Conservation (phyloP, 2,329 filamentous ascomycete species). For the Verticillium zaregamsianum region DNA sequence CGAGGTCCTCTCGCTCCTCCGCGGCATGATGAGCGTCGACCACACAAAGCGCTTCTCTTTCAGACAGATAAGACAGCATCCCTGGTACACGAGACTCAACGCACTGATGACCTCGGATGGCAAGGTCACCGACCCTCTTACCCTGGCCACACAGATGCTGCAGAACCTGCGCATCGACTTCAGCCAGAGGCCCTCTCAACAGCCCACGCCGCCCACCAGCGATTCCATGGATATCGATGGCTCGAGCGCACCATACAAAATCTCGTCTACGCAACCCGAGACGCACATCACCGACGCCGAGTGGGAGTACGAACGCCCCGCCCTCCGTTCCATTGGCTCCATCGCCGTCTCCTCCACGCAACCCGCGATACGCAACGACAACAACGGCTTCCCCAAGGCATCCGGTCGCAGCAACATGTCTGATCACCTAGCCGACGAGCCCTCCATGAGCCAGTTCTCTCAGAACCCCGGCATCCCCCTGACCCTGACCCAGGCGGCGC, state of each 20-base stretch:
- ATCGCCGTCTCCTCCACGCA: slow-evolving; percentile 44
- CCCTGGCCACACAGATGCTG: slow-evolving; percentile 91
- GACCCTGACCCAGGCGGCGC: slow-evolving; percentile 83
- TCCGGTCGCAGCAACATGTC: slow-evolving; percentile 30
- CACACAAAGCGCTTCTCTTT: slow-evolving; percentile 75
- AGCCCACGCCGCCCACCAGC: slow-evolving; percentile 16
- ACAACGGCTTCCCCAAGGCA: slow-evolving; percentile 24
- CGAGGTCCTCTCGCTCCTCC: slow-evolving; percentile 73
- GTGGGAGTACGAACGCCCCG: slow-evolving; percentile 85
- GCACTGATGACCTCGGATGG: slow-evolving; percentile 71
- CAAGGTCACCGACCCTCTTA: slow-evolving; percentile 70
- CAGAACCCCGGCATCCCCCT: slow-evolving; percentile 73
- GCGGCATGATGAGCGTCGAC: slow-evolving; percentile 90
- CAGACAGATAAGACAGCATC: slow-evolving; percentile 80
- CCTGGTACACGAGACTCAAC: slow-evolving; percentile 89
- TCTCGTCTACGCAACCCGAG: slow-evolving; percentile 74
- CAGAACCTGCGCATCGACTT: slow-evolving; percentile 89
- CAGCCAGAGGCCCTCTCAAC: slow-evolving; percentile 55
- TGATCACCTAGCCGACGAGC: slow-evolving; percentile 76
- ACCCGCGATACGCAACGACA: slow-evolving; percentile 32
- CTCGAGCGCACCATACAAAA: slow-evolving; percentile 32
- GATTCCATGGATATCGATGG: slow-evolving; percentile 71
- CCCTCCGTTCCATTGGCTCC: slow-evolving; percentile 47
- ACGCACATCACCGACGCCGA: slow-evolving; percentile 67
- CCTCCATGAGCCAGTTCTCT: slow-evolving; percentile 82